A percentile compares a stretch with the other conserved stretches of the same genome.
These are phyloP conservation scores for Cordyceps pruinosa DNA, from an alignment of 2,329 filamentous ascomycete genomes.

Conservation along the genomic window DNA sequence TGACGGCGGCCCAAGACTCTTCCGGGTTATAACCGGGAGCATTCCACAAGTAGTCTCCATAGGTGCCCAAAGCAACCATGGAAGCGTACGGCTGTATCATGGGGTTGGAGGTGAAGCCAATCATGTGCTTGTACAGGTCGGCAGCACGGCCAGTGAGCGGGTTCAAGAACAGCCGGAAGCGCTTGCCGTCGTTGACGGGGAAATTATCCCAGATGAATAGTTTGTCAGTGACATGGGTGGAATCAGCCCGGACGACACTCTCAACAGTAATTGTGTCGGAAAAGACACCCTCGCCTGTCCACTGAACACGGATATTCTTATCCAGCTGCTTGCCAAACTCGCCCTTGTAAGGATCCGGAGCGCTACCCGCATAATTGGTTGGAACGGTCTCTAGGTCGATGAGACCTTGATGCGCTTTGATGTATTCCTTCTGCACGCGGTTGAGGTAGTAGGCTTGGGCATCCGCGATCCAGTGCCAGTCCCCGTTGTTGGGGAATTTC, in stretches of 20 bases:
- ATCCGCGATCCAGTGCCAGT: constrained; percentile 11
- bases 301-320: constrained; percentile 13
- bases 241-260: constrained; percentile 9
- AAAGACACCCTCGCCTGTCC: constrained; percentile 15
- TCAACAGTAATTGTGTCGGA: constrained; percentile 13
- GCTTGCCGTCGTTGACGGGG: constrained; percentile 15
- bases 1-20: constrained; percentile 5
- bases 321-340: constrained; percentile 13
- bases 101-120: constrained; percentile 16
- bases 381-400: constrained; percentile 14
- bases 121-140: constrained; percentile 14
- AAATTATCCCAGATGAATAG: constrained; percentile 17
- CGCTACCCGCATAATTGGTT: constrained; percentile 14
- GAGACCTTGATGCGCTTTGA: constrained; percentile 11
- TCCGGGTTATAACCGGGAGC: constrained; percentile 6
- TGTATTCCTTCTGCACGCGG: constrained; percentile 14
- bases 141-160: constrained; percentile 11
- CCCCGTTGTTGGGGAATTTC: constrained; percentile 6
- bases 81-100: constrained; percentile 16
- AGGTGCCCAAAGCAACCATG: constrained; percentile 14
- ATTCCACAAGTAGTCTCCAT: constrained; percentile 16
- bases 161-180: constrained; percentile 14
- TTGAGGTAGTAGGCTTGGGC: constrained; percentile 15
- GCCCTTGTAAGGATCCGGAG: constrained; percentile 12
- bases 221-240: constrained; percentile 14